These are phyloP conservation scores for Chlorella variabilis DNA, from an alignment of 163 green algal species.

Conservation along the genomic window DNA sequence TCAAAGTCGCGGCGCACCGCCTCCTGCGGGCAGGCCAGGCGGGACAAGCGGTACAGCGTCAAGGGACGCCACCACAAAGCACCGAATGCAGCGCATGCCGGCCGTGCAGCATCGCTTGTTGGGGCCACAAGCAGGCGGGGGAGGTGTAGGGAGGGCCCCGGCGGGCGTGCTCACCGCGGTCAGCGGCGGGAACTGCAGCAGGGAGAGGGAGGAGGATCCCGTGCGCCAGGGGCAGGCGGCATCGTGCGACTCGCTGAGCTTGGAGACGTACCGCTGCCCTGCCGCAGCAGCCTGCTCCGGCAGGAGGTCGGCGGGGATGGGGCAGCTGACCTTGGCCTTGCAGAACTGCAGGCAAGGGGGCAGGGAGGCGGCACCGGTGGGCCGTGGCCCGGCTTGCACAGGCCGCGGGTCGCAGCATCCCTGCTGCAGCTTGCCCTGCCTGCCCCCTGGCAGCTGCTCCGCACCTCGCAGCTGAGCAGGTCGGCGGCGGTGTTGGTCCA, in stretches of 20 bases:
- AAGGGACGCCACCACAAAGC: background rate
- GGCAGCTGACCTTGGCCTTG: slow-evolving; percentile 50
- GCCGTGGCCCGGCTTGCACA: no score
- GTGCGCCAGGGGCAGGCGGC: slow-evolving; percentile 54
- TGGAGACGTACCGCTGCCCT: slow-evolving; percentile 13
- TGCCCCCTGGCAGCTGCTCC: no score
- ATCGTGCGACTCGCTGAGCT: slow-evolving; percentile 43
- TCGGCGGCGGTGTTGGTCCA: slow-evolving; percentile 65
- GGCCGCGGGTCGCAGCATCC: no score
- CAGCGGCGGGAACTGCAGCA: slow-evolving; percentile 57
- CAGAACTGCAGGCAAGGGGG: slow-evolving; percentile 47
- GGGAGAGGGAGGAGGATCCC: slow-evolving; percentile 27
- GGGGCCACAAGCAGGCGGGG: no score
- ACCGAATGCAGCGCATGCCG: background rate
- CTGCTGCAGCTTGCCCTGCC: no score
- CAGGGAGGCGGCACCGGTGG: background rate
- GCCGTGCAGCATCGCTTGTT: background rate
- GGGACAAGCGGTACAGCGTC: background rate
- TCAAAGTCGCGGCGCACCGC: slow-evolving; percentile 26
- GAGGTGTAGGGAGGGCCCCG: background rate
- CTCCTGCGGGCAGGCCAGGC: background rate
- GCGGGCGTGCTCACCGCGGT: background rate
- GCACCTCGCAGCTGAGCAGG: slow-evolving; percentile 66
- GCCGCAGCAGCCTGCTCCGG: slow-evolving; percentile 33
- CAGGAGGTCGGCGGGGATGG: slow-evolving; percentile 34